phyloP scores from a whole-genome alignment of 164 flowering plant species.

The Brasenia schreberi region DNA sequence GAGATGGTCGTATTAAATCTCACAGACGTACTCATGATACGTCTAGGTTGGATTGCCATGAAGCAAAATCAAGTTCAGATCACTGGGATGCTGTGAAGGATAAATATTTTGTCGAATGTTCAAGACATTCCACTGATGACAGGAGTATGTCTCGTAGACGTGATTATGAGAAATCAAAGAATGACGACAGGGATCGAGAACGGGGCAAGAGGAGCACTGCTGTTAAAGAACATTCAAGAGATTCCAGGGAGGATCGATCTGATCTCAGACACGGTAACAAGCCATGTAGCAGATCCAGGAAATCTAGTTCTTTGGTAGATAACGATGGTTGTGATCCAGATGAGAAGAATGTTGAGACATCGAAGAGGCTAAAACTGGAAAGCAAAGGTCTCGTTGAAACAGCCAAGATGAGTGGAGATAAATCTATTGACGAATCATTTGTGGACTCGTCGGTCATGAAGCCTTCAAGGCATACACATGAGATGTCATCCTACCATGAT shows the following conservation, averaged over 20 bases:
- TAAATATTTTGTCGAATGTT: neutral
- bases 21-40: neutral
- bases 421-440: neutral
- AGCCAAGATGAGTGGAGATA: neutral
- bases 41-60: neutral
- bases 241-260: neutral
- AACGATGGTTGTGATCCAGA: neutral
- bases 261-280: neutral
- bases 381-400: neutral
- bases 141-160: neutral
- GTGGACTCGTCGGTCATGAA: too few species aligned
- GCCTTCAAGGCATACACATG: too few species aligned
- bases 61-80: neutral
- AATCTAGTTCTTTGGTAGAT: neutral
- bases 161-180: neutral
- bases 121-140: neutral
- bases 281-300: neutral
- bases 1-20: neutral
- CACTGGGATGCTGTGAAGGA: neutral
- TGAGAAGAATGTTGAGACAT: neutral
- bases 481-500: too few species aligned
- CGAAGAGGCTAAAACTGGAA: neutral
- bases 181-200: neutral
- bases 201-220: neutral
- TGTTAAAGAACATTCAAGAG: neutral